Conservation (phyloP, 192 early-diverging fungal genomes). For the Phlyctochytrium bullatum region DNA sequence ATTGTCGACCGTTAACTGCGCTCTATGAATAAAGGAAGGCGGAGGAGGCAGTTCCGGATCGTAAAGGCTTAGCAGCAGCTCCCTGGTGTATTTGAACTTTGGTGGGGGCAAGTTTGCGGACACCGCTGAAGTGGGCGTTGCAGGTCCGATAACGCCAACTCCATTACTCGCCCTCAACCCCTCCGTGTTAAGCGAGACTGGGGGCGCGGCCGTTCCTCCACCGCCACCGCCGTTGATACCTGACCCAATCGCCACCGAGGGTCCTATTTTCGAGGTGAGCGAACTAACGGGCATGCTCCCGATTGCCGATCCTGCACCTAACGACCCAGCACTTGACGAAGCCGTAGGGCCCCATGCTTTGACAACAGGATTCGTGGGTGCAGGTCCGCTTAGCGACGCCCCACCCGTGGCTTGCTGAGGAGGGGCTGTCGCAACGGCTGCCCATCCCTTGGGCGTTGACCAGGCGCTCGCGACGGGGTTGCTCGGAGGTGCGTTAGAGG, state of each 20-base stretch:
- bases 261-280: too few species aligned
- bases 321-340: too few species aligned
- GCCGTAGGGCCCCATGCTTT: too few species aligned
- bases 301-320: too few species aligned
- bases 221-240: too few species aligned
- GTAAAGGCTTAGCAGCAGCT: constrained; percentile 41
- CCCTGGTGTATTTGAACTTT: constrained; percentile 30
- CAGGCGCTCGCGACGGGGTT: neutral
- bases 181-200: neutral
- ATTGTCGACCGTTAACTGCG: neutral
- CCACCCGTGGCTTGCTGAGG: too few species aligned
- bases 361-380: too few species aligned
- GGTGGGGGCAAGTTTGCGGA: neutral
- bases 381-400: too few species aligned
- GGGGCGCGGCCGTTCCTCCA: neutral
- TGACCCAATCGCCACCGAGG: too few species aligned
- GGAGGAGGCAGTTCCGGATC: constrained; percentile 27
- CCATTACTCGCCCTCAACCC: neutral
- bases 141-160: too few species aligned
- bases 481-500: neutral
- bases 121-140: neutral
- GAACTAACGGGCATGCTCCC: too few species aligned
- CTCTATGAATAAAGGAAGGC: constrained; percentile 10
- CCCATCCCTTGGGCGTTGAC: neutral
- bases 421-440: neutral